Base-by-base conservation (phyloP, 2,329 filamentous ascomycete genomes). In the Aphanoascus verrucosus region DNA sequence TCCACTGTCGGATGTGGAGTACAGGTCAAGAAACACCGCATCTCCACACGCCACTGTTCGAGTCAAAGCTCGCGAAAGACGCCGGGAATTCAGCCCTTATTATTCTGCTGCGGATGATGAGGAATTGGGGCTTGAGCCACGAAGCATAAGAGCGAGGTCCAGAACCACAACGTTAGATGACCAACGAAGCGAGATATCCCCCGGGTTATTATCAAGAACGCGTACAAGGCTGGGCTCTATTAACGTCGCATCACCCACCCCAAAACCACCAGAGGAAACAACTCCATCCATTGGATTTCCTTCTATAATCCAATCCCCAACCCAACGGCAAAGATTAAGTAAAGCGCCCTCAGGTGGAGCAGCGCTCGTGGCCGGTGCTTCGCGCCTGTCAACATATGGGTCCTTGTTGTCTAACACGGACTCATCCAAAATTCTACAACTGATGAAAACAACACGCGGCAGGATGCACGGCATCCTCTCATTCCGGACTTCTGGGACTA, bases 391-490 rank as follows among this genome's bases (percentile, higher is more conserved):
- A 7, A 56, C 64, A 6, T 65, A 67, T 41, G 59, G 70, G 8
- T 68, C 70, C 0, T 66, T 67, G 11, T 57, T 73, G 20, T 66
- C 71, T 1, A 71, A 69, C 57, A 66, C 69, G 31, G 74, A 76
- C 61, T 68, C 72, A 7, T 67, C 69, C 28, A 75, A 73, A 57
- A 74, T 76, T 34, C 60, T 76, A 45, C 70, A 75, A 56, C 62
- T 76, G 47, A 76, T 76, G 74, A 76, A 75, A 57, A 75, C 73
- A 19, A 75, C 74, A 2, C 75, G 73, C 61, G 74, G 74, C 48
- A 66, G 74, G 53, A 76, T 76, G 74, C 73, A 76, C 61, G 74
- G 74, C 23, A 75, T 76, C 48, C 67, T 76, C n/a, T 76, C 72
- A 38, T 76, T 76, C 60, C 68, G 73, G 47, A 70, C 67, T 9